A percentile compares a stretch with the other conserved stretches of the same genome.
Evolutionary conservation across 2,329 filamentous ascomycete genomes (phyloP).

Genomic region (Xylaria sp.): DNA sequence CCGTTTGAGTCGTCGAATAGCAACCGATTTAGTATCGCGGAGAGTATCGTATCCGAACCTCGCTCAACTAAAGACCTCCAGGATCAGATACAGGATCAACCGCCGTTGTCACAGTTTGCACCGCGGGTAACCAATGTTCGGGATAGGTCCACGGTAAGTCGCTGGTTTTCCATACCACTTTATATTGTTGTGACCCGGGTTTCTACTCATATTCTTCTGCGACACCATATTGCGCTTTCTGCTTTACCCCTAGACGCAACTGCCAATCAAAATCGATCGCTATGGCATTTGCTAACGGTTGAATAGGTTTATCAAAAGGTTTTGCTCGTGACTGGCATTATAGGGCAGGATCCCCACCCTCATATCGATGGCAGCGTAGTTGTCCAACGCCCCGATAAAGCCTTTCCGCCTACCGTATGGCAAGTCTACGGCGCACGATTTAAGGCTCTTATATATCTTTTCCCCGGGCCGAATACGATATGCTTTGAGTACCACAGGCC

Average conservation of each 20-base stretch:
- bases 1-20: slow-evolving; percentile 52
- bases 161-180: slow-evolving; percentile 27
- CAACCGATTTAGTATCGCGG: slow-evolving; percentile 72
- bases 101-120: slow-evolving; percentile 80
- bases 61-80: slow-evolving; percentile 57
- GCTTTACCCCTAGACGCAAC: not conserved
- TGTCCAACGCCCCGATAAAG: slow-evolving; percentile 84
- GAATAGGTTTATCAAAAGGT: slow-evolving; percentile 89
- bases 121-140: slow-evolving; percentile 82
- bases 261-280: not conserved
- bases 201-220: slow-evolving; percentile 1
- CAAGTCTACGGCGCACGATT: slow-evolving; percentile 90
- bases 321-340: slow-evolving; percentile 81
- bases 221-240: not conserved
- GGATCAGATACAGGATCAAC: slow-evolving; percentile 58
- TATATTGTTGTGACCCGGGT: slow-evolving; percentile 20
- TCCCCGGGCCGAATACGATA: slow-evolving; percentile 87
- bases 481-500: slow-evolving; percentile 89
- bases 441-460: slow-evolving; percentile 90
- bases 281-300: slow-evolving; percentile 27
- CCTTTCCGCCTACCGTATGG: slow-evolving; percentile 85
- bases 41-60: slow-evolving; percentile 70
- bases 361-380: slow-evolving; percentile 83
- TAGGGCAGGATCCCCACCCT: slow-evolving; percentile 72
- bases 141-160: slow-evolving; percentile 85